Percentiles rank a stretch among this genome's conserved stretches.
These are phyloP conservation scores for Jaapia argillacea DNA, from an alignment of 768 basidiomycete genomes.

Conservation along the genomic window DNA sequence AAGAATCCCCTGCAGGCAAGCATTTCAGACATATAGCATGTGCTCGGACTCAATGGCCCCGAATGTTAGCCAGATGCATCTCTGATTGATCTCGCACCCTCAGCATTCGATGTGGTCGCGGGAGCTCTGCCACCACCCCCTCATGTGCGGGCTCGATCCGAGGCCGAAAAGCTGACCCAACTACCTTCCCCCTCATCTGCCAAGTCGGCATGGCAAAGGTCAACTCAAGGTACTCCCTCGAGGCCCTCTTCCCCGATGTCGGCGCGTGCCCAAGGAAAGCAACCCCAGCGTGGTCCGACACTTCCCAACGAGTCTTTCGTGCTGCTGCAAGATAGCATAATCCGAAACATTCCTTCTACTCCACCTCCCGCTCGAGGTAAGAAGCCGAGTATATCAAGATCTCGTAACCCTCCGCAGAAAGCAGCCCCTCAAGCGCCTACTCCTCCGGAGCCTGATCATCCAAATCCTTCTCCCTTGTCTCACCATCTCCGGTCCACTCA, in stretches of 20 bases:
- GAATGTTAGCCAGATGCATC: constrained; percentile 71
- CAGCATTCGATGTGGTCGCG: constrained; percentile 80
- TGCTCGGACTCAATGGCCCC: neutral
- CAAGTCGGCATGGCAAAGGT: constrained; percentile 55
- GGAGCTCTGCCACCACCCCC: constrained; percentile 53
- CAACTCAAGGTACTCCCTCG: constrained; percentile 30
- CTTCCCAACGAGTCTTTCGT: constrained; percentile 87
- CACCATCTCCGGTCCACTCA: constrained; percentile 69
- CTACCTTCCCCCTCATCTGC: constrained; percentile 39
- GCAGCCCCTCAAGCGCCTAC: constrained; percentile 18
- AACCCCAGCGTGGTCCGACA: constrained; percentile 38
- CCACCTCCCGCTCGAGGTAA: constrained; percentile 33
- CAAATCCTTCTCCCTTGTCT: constrained; percentile 64
- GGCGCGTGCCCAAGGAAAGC: constrained; percentile 50
- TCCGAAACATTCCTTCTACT: constrained; percentile 57
- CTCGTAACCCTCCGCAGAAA: constrained; percentile 17
- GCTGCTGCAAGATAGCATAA: constrained; percentile 75
- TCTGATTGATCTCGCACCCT: constrained; percentile 76
- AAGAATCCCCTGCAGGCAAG: constrained; percentile 81
- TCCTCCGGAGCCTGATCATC: constrained; percentile 37
- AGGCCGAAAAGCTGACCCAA: constrained; percentile 34
- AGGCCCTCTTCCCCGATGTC: constrained; percentile 31
- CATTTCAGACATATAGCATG: constrained; percentile 1
- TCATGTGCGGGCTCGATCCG: constrained; percentile 25
- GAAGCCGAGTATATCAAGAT: constrained; percentile 29